phyloP scores from a whole-genome alignment of 2,329 filamentous ascomycete genomes.

The Paecilomyces formosus region DNA sequence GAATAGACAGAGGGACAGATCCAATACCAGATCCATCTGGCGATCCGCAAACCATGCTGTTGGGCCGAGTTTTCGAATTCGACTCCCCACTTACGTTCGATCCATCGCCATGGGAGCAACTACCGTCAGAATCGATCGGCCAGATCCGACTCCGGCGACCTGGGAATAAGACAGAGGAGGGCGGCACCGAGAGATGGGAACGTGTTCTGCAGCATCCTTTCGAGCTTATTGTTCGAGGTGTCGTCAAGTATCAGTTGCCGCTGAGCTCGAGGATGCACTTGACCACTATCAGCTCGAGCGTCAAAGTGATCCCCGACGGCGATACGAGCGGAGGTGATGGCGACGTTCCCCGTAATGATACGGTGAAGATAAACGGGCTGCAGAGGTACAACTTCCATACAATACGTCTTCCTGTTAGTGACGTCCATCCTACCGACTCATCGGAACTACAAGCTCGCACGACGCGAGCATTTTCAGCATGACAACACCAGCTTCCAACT shows the following conservation, averaged over 20 bases:
- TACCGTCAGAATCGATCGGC: slow-evolving; percentile 65
- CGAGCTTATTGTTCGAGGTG: slow-evolving; percentile 83
- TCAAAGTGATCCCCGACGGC: slow-evolving; percentile 31
- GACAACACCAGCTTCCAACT: neutral
- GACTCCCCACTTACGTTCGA: slow-evolving; percentile 86
- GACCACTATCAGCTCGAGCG: slow-evolving; percentile 39
- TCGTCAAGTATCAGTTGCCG: slow-evolving; percentile 71
- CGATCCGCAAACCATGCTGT: slow-evolving; percentile 72
- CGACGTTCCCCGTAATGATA: slow-evolving; percentile 19
- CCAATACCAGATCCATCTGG: slow-evolving; percentile 52
- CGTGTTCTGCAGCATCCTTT: slow-evolving; percentile 85
- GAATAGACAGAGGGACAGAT: slow-evolving; percentile 52
- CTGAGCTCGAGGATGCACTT: slow-evolving; percentile 48
- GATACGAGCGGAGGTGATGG: slow-evolving; percentile 11
- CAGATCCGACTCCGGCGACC: slow-evolving; percentile 76
- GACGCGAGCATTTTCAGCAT: neutral
- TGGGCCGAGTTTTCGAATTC: slow-evolving; percentile 82
- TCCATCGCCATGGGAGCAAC: slow-evolving; percentile 75
- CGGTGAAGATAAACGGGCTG: slow-evolving; percentile 12
- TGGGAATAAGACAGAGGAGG: slow-evolving; percentile 77
- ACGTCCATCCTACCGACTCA: neutral
- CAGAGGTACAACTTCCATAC: neutral
- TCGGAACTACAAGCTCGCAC: neutral
- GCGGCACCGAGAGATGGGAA: slow-evolving; percentile 82
- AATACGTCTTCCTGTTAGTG: neutral